Evolutionary conservation across 176 grass and related monocot species (phyloP).

Genomic region (Lolium perenne): DNA sequence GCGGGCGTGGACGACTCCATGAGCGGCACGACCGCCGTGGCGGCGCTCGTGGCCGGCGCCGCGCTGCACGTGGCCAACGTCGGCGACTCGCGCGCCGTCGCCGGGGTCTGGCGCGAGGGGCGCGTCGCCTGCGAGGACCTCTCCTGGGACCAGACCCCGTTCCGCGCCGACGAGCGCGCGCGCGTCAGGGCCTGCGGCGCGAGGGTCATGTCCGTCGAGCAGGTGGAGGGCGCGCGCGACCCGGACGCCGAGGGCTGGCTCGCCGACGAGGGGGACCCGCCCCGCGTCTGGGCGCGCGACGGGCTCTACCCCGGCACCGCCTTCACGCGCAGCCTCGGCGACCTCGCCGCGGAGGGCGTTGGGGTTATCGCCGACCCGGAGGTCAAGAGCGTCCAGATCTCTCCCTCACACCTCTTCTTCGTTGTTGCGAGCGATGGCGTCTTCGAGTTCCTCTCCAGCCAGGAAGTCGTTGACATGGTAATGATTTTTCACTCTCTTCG

Average conservation of each 20-base stretch:
- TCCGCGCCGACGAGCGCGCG: slow-evolving; percentile 87
- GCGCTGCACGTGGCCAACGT: slow-evolving; percentile 88
- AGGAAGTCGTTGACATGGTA: slow-evolving; percentile 94
- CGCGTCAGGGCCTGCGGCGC: slow-evolving; percentile 81
- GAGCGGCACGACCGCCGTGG: slow-evolving; percentile 96
- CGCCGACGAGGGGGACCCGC: slow-evolving; percentile 85
- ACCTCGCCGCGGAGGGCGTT: slow-evolving; percentile 73
- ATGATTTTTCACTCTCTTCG: background rate
- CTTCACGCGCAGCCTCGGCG: slow-evolving; percentile 94
- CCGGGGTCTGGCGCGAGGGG: slow-evolving; percentile 63
- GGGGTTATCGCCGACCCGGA: slow-evolving; percentile 87
- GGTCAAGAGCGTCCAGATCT: slow-evolving; percentile 71
- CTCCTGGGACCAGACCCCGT: slow-evolving; percentile 96
- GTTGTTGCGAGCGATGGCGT: slow-evolving; percentile 91
- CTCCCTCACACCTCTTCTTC: slow-evolving; percentile 78
- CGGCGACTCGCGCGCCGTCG: slow-evolving; percentile 84
- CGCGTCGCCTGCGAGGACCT: slow-evolving; percentile 73
- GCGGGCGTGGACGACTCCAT: slow-evolving; percentile 78
- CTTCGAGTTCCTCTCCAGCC: slow-evolving; percentile 94
- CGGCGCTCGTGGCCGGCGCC: slow-evolving; percentile 62
- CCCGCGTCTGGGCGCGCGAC: slow-evolving; percentile 87
- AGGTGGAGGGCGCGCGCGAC: slow-evolving; percentile 69
- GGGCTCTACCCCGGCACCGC: slow-evolving; percentile 90
- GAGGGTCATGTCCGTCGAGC: slow-evolving; percentile 80
- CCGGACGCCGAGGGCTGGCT: slow-evolving; percentile 56